These are phyloP conservation scores for Ustilago sp. DNA, from an alignment of 1,284 basidiomycete species.

Conservation along the genomic window DNA sequence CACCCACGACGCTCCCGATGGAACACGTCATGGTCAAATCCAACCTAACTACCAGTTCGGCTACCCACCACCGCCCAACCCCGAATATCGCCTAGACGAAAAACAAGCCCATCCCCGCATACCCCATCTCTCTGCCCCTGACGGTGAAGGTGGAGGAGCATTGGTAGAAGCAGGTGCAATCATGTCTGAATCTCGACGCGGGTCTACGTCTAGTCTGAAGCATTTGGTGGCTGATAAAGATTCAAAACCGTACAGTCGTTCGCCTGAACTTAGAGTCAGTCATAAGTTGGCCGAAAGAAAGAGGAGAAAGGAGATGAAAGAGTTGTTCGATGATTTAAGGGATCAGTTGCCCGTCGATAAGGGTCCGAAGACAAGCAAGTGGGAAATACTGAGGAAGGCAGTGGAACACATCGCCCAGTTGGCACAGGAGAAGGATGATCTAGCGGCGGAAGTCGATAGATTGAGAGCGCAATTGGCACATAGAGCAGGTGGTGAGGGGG, in stretches of 20 bases:
- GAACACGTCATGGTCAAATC: conserved; percentile 28
- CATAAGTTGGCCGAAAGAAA: conserved; percentile 69
- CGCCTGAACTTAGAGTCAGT: conserved; percentile 64
- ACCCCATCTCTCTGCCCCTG: conserved; percentile 47
- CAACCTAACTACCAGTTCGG: conserved; percentile 55
- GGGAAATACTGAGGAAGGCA: conserved; percentile 66
- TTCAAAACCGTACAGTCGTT: conserved; percentile 63
- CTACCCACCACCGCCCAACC: conserved; percentile 37
- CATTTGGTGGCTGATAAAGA: conserved; percentile 58
- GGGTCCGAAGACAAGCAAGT: conserved; percentile 67
- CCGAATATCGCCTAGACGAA: conserved; percentile 46
- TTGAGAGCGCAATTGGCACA: conserved; percentile 31
- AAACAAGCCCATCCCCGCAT: conserved; percentile 37
- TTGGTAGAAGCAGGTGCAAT: conserved; percentile 33
- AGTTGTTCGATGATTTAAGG: conserved; percentile 67
- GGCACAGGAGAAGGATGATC: conserved; percentile 37
- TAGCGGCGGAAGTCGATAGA: conserved; percentile 29
- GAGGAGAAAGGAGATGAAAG: conserved; percentile 68
- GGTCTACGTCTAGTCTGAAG: conserved; percentile 19
- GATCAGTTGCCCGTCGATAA: conserved; percentile 65
- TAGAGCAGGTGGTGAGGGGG: neutral
- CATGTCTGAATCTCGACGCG: conserved; percentile 39
- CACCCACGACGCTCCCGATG: conserved; percentile 25
- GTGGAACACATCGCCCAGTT: conserved; percentile 52
- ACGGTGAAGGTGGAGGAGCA: conserved; percentile 44